A percentile compares a stretch with the other conserved stretches of the same genome.
Evolutionary conservation across 2,329 filamentous ascomycete genomes (phyloP).

Genomic region (Aureobasidium sp.): DNA sequence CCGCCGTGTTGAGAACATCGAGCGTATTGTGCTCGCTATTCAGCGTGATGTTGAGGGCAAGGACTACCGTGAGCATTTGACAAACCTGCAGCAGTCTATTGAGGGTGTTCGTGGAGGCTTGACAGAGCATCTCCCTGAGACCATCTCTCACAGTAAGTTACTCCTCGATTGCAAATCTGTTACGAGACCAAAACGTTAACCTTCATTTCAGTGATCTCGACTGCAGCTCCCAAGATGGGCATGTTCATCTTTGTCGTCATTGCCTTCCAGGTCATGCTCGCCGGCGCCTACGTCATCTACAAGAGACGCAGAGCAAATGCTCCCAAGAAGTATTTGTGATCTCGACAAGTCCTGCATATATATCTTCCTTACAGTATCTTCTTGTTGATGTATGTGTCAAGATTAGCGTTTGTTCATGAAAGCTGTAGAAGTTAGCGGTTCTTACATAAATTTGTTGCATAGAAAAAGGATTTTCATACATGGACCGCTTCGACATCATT

Average conservation of each 20-base stretch:
- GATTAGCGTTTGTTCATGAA: not conserved
- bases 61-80: constrained; percentile 48
- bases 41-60: constrained; percentile 47
- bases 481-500: too few species aligned
- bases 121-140: constrained; percentile 41
- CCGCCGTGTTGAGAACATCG: constrained; percentile 44
- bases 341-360: not conserved
- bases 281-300: constrained; percentile 63
- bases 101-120: constrained; percentile 45
- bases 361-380: not conserved
- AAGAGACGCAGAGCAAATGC: constrained; percentile 66
- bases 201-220: constrained; percentile 36
- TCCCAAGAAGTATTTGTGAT: constrained; percentile 84
- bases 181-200: not conserved
- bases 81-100: constrained; percentile 45
- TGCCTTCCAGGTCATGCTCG: constrained; percentile 63
- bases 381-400: not conserved
- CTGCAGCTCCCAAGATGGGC: constrained; percentile 48
- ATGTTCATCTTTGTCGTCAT: constrained; percentile 63
- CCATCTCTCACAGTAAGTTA: constrained; percentile 41
- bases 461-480: not conserved
- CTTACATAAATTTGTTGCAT: not conserved
- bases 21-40: constrained; percentile 41
- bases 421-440: not conserved
- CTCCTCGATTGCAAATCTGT: not conserved